Percentiles rank a stretch among this genome's conserved stretches.
Evolutionary conservation across 2,329 filamentous ascomycete genomes (phyloP).

Genomic region (Exophiala sp.): DNA sequence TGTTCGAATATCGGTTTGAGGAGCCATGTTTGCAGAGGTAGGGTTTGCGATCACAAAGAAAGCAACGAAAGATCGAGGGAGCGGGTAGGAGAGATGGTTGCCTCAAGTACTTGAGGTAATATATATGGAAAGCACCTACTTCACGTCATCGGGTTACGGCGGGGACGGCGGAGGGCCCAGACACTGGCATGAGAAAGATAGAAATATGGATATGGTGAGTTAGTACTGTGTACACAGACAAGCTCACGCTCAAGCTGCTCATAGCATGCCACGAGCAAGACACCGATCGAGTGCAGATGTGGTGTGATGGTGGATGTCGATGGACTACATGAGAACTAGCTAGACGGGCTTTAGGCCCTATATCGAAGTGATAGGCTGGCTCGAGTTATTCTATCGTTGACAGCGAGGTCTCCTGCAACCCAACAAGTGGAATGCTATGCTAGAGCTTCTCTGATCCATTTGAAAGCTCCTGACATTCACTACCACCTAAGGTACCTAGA

Average conservation of each 20-base stretch:
- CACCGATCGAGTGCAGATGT: constrained; percentile 1
- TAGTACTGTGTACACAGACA: not conserved
- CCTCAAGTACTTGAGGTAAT: constrained; percentile 1
- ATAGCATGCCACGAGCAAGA: constrained; percentile 1
- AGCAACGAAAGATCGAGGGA: not conserved
- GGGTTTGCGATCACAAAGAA: not conserved
- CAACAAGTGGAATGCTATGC: too few species aligned
- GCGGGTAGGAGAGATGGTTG: not conserved
- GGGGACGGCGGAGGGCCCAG: not conserved
- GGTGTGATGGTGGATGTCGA: constrained; percentile 7
- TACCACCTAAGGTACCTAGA: too few species aligned
- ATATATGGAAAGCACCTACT: constrained; percentile 1
- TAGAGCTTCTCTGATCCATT: too few species aligned
- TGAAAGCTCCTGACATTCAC: too few species aligned
- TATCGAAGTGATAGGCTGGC: not conserved
- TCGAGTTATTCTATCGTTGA: not conserved
- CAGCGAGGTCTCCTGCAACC: too few species aligned
- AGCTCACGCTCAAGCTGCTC: not conserved
- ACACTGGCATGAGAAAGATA: not conserved
- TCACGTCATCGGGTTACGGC: constrained; percentile 8
- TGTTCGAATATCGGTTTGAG: constrained; percentile 36
- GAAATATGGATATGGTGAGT: not conserved
- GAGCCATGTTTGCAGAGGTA: constrained; percentile 9
- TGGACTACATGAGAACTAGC: not conserved
- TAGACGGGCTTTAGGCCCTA: not conserved